These are phyloP conservation scores for Dillenia suffruticosa DNA, from an alignment of 164 flowering plant species.

Conservation along the genomic window DNA sequence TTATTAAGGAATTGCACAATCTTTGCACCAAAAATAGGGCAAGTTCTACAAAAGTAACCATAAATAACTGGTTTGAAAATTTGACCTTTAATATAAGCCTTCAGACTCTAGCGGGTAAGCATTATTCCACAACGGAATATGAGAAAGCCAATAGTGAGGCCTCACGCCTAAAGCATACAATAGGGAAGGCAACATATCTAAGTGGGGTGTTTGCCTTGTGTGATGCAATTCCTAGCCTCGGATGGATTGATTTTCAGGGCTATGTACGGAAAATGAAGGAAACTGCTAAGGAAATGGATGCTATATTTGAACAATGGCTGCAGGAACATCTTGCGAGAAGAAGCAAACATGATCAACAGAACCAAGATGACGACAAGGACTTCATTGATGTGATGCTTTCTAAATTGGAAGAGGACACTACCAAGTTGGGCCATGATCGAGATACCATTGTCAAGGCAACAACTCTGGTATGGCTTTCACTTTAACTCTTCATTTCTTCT, in stretches of 20 bases:
- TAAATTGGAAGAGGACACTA: constrained; percentile 4
- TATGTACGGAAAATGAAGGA: constrained; percentile 12
- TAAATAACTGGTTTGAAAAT: constrained; percentile 17
- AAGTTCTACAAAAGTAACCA: neutral
- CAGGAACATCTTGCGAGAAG: constrained; percentile 10
- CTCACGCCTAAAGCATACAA: constrained; percentile 10
- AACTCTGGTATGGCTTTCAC: constrained; percentile 3
- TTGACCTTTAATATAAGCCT: constrained; percentile 18
- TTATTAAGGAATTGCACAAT: constrained; percentile 11
- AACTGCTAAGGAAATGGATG: constrained; percentile 6
- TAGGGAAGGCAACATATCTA: constrained; percentile 19
- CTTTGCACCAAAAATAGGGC: neutral
- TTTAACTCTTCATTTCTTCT: neutral
- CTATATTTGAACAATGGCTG: constrained; percentile 10
- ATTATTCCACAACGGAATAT: neutral
- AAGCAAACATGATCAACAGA: neutral
- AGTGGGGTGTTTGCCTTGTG: constrained; percentile 19
- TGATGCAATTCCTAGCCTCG: constrained; percentile 12
- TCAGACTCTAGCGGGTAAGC: constrained; percentile 23
- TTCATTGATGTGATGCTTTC: constrained; percentile 21
- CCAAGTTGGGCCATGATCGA: constrained; percentile 1
- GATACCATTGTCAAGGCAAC: constrained; percentile 20
- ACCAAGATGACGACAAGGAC: neutral
- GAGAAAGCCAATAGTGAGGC: constrained; percentile 5
- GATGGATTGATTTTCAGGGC: constrained; percentile 19